Evolutionary conservation across 2,329 filamentous ascomycete species (phyloP).

Genomic region (Madurella mycetomatis): DNA sequence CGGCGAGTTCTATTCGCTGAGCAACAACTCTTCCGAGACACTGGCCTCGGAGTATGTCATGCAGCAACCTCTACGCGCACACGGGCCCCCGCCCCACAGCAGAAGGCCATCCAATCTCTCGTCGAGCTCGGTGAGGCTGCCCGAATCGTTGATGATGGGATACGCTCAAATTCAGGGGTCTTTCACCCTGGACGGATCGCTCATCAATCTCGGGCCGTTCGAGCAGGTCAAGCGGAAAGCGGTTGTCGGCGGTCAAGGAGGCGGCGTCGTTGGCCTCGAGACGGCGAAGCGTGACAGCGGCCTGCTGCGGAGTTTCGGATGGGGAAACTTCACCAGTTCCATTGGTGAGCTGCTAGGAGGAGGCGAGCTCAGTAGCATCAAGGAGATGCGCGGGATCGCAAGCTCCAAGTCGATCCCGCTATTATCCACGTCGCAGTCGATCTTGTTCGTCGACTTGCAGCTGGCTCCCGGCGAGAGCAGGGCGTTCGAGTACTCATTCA

Average conservation of each 20-base stretch:
- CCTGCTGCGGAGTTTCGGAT: conserved; percentile 78
- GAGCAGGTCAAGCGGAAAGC: conserved; percentile 95
- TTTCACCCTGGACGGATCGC: conserved; percentile 84
- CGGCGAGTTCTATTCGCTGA: conserved; percentile 89
- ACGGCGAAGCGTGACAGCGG: conserved; percentile 69
- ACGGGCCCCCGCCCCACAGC: conserved; percentile 41
- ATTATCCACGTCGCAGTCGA: conserved; percentile 90
- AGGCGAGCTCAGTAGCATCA: conserved; percentile 85
- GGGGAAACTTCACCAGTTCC: conserved; percentile 83
- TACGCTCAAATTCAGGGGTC: conserved; percentile 92
- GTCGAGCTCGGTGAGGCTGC: conserved; percentile 43
- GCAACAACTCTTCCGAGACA: conserved; percentile 93
- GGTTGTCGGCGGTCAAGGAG: conserved; percentile 80
- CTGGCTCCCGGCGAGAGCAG: conserved; percentile 84
- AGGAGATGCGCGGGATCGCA: conserved; percentile 86
- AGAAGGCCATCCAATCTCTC: conserved; percentile 44
- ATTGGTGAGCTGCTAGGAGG: conserved; percentile 82
- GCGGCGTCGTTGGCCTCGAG: conserved; percentile 79
- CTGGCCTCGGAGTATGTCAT: conserved; percentile 81
- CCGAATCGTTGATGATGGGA: conserved; percentile 93
- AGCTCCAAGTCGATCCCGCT: conserved; percentile 85
- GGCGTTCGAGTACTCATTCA: conserved; percentile 82
- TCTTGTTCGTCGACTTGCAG: conserved; percentile 89
- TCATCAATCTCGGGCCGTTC: conserved; percentile 84
- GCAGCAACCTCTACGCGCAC: conserved; percentile 38